A percentile compares a stretch with the other conserved stretches of the same genome.
Conservation (phyloP, 225 moss, liverwort and hornwort species). For the Bryoerythrophyllum caledonicum region DNA sequence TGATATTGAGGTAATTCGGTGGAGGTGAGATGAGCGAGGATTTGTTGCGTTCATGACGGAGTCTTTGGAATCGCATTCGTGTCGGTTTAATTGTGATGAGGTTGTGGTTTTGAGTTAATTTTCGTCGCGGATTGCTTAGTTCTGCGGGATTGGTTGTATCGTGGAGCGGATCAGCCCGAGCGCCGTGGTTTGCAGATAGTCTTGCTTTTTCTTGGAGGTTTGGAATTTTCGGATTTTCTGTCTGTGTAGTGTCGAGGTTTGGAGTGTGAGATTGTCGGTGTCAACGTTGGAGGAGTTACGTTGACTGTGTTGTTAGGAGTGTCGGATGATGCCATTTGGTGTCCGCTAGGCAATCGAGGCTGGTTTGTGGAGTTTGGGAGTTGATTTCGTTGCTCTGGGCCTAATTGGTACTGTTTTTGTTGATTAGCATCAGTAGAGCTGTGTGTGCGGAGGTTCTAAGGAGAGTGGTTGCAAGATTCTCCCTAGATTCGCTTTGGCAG, state of each 20-base stretch:
- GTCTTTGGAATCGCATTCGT: slow-evolving; percentile 7
- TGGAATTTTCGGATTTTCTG: not conserved
- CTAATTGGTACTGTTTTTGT: not conserved
- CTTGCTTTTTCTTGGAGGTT: not conserved
- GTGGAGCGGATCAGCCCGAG: slow-evolving; percentile 26
- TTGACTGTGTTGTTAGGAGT: not conserved
- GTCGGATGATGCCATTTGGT: slow-evolving; percentile 8
- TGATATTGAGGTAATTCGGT: slow-evolving; percentile 2
- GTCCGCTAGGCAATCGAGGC: not conserved
- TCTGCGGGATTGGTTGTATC: slow-evolving; percentile 11
- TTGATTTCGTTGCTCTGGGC: not conserved
- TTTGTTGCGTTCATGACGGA: slow-evolving; percentile 2
- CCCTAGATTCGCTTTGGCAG: slow-evolving; percentile 17
- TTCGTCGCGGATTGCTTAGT: not conserved
- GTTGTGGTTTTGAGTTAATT: not conserved
- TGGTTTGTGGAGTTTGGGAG: slow-evolving; percentile 4
- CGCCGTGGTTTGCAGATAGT: not conserved
- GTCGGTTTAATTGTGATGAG: slow-evolving; percentile 13
- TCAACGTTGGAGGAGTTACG: not conserved
- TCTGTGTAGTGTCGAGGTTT: slow-evolving; percentile 6
- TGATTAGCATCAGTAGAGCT: not conserved
- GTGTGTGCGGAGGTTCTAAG: slow-evolving; percentile 1
- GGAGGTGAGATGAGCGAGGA: not conserved
- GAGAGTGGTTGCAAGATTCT: slow-evolving; percentile 17
- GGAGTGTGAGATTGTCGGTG: not conserved